Conservation (phyloP, 148 eudicot genomes). For the Limonium bicolor region DNA sequence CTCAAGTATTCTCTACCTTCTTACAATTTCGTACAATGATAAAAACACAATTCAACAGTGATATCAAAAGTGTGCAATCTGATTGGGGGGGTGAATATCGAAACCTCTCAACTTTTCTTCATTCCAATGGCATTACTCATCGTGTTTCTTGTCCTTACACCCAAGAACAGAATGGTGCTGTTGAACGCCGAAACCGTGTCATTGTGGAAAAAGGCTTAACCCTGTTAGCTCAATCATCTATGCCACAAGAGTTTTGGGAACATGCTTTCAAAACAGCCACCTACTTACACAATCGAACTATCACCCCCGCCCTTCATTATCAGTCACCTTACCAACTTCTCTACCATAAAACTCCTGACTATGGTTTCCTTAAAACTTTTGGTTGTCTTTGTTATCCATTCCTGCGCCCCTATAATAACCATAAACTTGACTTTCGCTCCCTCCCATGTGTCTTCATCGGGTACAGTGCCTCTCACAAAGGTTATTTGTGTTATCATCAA, state of each 20-base stretch:
- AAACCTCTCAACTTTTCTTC: not conserved
- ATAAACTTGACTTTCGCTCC: not conserved
- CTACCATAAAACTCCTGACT: not conserved
- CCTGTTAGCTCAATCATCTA: not conserved
- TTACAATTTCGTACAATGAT: no score
- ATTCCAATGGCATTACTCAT: not conserved
- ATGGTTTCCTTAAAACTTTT: not conserved
- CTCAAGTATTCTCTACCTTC: no score
- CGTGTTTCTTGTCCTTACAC: not conserved
- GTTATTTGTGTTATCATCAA: not conserved
- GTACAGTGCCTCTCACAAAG: not conserved
- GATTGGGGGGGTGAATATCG: not conserved
- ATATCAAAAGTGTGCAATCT: not conserved
- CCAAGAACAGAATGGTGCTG: not conserved
- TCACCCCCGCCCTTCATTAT: not conserved
- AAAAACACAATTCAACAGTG: not conserved
- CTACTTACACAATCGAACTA: not conserved
- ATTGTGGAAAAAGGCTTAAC: not conserved
- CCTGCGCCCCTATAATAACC: not conserved
- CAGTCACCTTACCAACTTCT: not conserved
- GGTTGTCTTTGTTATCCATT: not conserved
- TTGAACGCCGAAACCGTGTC: not conserved
- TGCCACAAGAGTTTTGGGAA: conserved; percentile 1
- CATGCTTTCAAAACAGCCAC: not conserved
- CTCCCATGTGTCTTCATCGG: not conserved